Evolutionary conservation across 1,284 basidiomycete species (phyloP), one percentile per base, ranked within the genome.

Genomic region (Trichosporon sp.): DNA sequence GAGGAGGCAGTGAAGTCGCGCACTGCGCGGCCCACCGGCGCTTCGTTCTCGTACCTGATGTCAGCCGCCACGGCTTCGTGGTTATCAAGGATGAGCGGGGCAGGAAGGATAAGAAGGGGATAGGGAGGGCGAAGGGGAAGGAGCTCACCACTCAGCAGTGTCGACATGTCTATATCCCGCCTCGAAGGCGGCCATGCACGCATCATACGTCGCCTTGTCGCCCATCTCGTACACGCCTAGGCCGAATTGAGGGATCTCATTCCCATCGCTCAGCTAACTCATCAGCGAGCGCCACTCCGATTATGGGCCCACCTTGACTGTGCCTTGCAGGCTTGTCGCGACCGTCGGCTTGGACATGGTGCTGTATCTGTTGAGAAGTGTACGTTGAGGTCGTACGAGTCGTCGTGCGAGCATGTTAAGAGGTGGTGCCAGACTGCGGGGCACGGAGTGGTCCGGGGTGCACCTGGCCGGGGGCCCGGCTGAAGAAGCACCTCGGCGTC

Each of bases 31-130:
- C 88, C 87, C 63, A 84, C 85, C 66, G 86, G 84, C 44, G 76
- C 80, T 73, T 90, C 88, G 75, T 89, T 89, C 72, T 87, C 84
- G 73, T 89, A 89, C 88, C 87, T 88, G 64, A 80, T 27, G 49
- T 54, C 82, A 54, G 49, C 49, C n/a, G n/a, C 25, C 10, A n/a
- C 4, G 3, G 23, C 21, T 25, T 4, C 21, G 1, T 25, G 9
- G 44, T n/a, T n/a, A n/a, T n/a, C n/a, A n/a, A n/a, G n/a, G n/a
- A n/a, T n/a, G n/a, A 34, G 33, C 33, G 33, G 33, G 33, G 33
- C 7, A 34, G 33, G 33, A 7, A 34, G 33, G 14, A 7, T 7
- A 8, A 7, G 33, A 7, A 7, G 14, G 7, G 33, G 8, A 34
- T 34, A 14, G 33, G 33, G 33, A 34, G 33, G 33, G n/a, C n/a